These are phyloP conservation scores for Phyllosticta paracitricarpa DNA, from an alignment of 2,329 filamentous ascomycete genomes.

Conservation along the genomic window DNA sequence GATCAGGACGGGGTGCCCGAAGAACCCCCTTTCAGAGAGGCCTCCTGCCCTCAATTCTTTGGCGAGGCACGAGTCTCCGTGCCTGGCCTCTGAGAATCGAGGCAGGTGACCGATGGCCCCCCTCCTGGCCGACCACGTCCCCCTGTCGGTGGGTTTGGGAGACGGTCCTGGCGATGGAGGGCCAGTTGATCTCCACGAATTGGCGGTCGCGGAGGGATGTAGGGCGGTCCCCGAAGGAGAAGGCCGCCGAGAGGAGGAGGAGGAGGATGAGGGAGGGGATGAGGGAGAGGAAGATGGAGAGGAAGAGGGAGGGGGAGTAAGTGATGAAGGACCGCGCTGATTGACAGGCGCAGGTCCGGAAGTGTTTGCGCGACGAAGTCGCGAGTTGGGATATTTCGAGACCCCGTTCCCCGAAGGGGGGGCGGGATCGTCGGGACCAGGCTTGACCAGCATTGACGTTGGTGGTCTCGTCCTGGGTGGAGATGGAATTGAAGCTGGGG, in stretches of 20 bases:
- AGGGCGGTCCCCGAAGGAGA: not conserved
- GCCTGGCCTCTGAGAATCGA: not conserved
- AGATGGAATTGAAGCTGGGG: too few species aligned
- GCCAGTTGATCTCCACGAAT: too few species aligned
- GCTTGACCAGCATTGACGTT: too few species aligned
- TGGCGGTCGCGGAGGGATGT: not conserved
- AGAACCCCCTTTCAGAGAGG: not conserved
- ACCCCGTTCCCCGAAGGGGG: too few species aligned
- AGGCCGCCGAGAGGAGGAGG: not conserved
- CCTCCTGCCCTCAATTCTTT: not conserved
- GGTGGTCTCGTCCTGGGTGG: too few species aligned
- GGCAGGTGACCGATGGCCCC: not conserved
- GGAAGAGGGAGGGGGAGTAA: not conserved
- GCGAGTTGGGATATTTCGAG: too few species aligned
- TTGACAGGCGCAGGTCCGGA: not conserved
- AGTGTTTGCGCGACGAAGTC: too few species aligned
- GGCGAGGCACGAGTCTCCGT: not conserved
- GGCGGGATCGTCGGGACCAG: too few species aligned
- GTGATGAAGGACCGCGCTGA: not conserved
- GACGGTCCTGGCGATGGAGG: too few species aligned
- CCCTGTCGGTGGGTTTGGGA: too few species aligned
- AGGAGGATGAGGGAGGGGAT: not conserved
- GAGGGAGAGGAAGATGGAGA: not conserved
- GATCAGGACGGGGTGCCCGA: constrained; percentile 1
- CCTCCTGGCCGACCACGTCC: not conserved